Evolutionary conservation across 192 early-diverging fungal genomes (phyloP).

Genomic region (Physocladia obscura): DNA sequence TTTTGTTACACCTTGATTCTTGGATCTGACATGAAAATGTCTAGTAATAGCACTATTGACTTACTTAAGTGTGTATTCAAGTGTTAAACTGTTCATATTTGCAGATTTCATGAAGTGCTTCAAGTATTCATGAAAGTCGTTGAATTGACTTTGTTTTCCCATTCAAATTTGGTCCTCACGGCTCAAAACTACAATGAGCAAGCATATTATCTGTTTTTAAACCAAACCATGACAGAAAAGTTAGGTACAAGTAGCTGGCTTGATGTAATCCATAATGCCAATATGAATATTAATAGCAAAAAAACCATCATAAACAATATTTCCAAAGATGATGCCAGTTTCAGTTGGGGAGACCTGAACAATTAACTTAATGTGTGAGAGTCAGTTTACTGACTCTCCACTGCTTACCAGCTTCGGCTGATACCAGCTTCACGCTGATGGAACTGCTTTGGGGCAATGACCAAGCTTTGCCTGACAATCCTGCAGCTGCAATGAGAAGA

Average conservation of each 20-base stretch:
- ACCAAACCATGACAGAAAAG: constrained; percentile 43
- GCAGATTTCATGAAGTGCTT: constrained; percentile 92
- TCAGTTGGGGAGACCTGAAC: constrained; percentile 92
- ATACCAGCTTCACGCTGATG: too few species aligned
- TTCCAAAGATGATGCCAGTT: constrained; percentile 97
- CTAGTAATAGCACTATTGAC: constrained; percentile 74
- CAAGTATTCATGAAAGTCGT: constrained; percentile 84
- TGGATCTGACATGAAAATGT: constrained; percentile 94
- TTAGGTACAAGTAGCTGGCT: constrained; percentile 85
- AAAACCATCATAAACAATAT: constrained; percentile 96
- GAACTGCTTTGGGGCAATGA: too few species aligned
- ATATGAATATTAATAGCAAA: constrained; percentile 92
- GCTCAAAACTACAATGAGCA: constrained; percentile 73
- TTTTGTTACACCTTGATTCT: constrained; percentile 93
- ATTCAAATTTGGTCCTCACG: constrained; percentile 99
- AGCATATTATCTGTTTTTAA: too few species aligned
- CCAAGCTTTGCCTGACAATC: too few species aligned
- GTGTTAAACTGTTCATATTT: constrained; percentile 98
- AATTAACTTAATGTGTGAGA: too few species aligned
- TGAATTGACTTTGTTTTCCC: constrained; percentile 99
- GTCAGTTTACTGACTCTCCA: too few species aligned
- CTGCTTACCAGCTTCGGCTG: too few species aligned
- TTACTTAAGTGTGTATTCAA: constrained; percentile 79
- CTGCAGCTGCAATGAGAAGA: too few species aligned
- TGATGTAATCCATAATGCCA: constrained; percentile 99